phyloP scores from a whole-genome alignment of 2,329 filamentous ascomycete genomes.

The Tricladium varicosporioides region DNA sequence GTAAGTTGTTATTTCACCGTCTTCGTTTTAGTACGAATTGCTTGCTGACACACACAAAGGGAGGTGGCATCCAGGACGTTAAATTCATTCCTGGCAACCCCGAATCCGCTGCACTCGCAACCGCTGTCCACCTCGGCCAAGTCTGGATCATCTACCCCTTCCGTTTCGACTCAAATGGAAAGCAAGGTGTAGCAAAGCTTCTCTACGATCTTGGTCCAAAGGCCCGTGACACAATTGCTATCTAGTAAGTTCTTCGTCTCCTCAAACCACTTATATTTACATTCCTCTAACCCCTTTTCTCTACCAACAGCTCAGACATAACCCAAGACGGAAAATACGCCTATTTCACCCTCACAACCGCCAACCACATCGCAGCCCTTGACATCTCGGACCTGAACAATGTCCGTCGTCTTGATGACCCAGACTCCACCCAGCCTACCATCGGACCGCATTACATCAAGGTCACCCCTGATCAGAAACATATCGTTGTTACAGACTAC shows the following conservation, averaged over 20 bases:
- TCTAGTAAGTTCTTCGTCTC: conserved; percentile 42
- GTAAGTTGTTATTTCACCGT: conserved; percentile 33
- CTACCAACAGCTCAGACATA: conserved; percentile 48
- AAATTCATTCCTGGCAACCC: conserved; percentile 63
- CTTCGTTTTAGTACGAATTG: neutral
- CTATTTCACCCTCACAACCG: conserved; percentile 60
- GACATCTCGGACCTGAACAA: conserved; percentile 61
- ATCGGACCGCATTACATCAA: conserved; percentile 64
- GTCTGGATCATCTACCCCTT: conserved; percentile 66
- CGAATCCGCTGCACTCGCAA: conserved; percentile 57
- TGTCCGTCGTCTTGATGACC: conserved; percentile 59
- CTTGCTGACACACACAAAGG: conserved; percentile 31
- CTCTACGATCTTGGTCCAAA: conserved; percentile 57
- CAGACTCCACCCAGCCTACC: conserved; percentile 55
- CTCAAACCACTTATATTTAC: neutral
- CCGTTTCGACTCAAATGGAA: conserved; percentile 52
- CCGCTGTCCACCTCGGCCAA: conserved; percentile 57
- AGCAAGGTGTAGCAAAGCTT: conserved; percentile 55
- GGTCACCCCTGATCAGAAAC: conserved; percentile 62
- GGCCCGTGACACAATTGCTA: conserved; percentile 54
- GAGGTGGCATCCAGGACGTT: conserved; percentile 60
- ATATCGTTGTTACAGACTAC: conserved; percentile 63
- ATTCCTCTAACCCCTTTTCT: neutral
- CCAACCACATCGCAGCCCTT: conserved; percentile 60
- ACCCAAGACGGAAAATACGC: conserved; percentile 54